These are phyloP conservation scores for Neofusicoccum sp. DNA, from an alignment of 2,329 filamentous ascomycete species.

Conservation along the genomic window DNA sequence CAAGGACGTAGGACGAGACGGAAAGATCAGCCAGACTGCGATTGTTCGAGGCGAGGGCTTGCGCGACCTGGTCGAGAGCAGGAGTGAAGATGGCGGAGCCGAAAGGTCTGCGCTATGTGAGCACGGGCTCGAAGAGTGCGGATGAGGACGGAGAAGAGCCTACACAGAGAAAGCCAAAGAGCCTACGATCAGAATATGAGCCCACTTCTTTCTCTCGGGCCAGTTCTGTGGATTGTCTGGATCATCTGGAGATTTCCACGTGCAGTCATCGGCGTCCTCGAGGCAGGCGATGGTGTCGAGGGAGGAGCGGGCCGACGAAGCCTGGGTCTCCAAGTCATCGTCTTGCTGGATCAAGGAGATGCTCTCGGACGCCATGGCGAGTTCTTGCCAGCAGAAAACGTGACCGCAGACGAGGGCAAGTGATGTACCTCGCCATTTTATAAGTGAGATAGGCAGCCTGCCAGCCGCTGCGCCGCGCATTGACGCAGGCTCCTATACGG, in stretches of 20 bases:
- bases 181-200: conserved; percentile 14
- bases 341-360: not conserved
- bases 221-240: conserved; percentile 8
- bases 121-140: too few species aligned
- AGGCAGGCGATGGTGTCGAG: not conserved
- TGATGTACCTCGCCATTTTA: too few species aligned
- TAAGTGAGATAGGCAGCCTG: too few species aligned
- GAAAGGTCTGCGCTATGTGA: not conserved
- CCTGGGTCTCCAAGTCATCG: not conserved
- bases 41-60: not conserved
- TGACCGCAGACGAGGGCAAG: not conserved
- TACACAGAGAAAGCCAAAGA: conserved; percentile 20
- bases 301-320: not conserved
- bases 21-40: not conserved
- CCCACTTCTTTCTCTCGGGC: conserved; percentile 16
- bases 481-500: not conserved
- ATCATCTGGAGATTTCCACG: not conserved
- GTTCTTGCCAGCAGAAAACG: not conserved
- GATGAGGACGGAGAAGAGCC: not conserved
- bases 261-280: not conserved
- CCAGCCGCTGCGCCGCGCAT: too few species aligned
- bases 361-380: not conserved
- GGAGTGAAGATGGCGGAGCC: not conserved
- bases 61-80: not conserved
- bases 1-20: conserved; percentile 32